phyloP scores from a whole-genome alignment of 1,139 yeast genomes.

The Scheffersomyces stambukii region DNA sequence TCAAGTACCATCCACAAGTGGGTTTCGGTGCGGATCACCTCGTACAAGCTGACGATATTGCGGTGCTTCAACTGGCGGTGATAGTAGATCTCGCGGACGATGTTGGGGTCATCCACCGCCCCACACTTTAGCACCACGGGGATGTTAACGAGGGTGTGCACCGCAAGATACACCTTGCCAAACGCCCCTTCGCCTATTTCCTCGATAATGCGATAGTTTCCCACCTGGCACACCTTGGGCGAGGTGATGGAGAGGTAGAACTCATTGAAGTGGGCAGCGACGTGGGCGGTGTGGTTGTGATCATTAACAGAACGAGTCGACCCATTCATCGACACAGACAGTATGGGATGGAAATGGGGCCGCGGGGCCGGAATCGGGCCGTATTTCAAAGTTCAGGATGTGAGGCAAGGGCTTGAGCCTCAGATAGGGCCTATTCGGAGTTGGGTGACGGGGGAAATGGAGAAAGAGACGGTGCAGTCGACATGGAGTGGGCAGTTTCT shows the following conservation, averaged over 20 bases:
- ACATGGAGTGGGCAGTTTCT: too few relatives aligned
- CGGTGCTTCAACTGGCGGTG: constrained; percentile 82
- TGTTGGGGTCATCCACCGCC: constrained; percentile 73
- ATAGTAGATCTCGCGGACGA: constrained; percentile 90
- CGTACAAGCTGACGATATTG: constrained; percentile 80
- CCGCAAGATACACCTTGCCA: constrained; percentile 86
- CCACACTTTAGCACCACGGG: constrained; percentile 88
- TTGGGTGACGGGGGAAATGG: too few relatives aligned
- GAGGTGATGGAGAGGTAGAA: constrained; percentile 55
- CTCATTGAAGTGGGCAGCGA: constrained; percentile 63
- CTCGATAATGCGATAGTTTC: constrained; percentile 66
- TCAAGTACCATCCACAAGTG: constrained; percentile 86
- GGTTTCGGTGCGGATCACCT: constrained; percentile 75
- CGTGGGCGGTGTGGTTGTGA: constrained; percentile 35
- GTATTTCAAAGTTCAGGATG: too few relatives aligned
- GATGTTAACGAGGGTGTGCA: constrained; percentile 65
- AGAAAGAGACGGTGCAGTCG: too few relatives aligned
- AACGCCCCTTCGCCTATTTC: constrained; percentile 89
- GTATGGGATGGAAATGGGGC: too few relatives aligned
- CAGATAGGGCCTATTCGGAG: too few relatives aligned
- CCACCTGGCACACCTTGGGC: constrained; percentile 57
- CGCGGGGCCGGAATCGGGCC: too few relatives aligned
- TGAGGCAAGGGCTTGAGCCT: too few relatives aligned
- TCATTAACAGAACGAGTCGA: constrained; percentile 15
- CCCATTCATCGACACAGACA: constrained; percentile 7